A percentile compares a stretch with the other conserved stretches of the same genome.
These are phyloP conservation scores for Aspergillus neotritici DNA, from an alignment of 2,329 filamentous ascomycete species.

Conservation along the genomic window DNA sequence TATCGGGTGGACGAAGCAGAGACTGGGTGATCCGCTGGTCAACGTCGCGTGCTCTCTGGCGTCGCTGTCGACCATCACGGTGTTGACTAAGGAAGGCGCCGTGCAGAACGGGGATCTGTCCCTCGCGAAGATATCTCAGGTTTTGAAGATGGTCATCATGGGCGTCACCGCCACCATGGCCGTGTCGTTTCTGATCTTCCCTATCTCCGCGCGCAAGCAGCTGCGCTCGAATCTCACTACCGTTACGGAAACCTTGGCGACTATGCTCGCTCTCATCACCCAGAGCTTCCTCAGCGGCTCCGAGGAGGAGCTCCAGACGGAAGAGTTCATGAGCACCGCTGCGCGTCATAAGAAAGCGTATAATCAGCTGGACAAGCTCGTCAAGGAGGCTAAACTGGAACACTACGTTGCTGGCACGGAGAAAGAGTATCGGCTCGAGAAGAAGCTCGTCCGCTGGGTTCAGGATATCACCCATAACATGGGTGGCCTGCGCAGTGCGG, in stretches of 20 bases:
- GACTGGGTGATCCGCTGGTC: constrained; percentile 69
- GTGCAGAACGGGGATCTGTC: constrained; percentile 78
- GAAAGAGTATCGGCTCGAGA: constrained; percentile 70
- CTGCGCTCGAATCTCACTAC: constrained; percentile 69
- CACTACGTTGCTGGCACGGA: constrained; percentile 79
- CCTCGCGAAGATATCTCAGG: constrained; percentile 72
- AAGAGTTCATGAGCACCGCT: constrained; percentile 58
- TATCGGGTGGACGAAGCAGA: constrained; percentile 81
- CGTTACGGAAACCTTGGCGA: constrained; percentile 68
- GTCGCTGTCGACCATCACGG: constrained; percentile 81
- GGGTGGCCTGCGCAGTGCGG: constrained; percentile 82
- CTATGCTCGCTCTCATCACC: constrained; percentile 76
- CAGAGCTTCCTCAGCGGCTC: constrained; percentile 76
- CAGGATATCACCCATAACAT: constrained; percentile 82
- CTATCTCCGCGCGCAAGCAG: constrained; percentile 67
- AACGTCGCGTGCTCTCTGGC: constrained; percentile 81
- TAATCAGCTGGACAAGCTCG: constrained; percentile 64
- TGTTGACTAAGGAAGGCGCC: constrained; percentile 85
- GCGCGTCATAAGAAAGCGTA: constrained; percentile 63
- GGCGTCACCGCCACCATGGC: constrained; percentile 66
- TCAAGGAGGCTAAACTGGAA: constrained; percentile 83
- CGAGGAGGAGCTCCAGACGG: constrained; percentile 67
- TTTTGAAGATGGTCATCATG: constrained; percentile 77
- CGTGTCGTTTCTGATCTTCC: constrained; percentile 73
- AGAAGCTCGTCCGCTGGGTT: constrained; percentile 73